Evolutionary conservation across 1,139 yeast genomes (phyloP), one percentile per base, ranked within the genome.

Genomic region (Suhomyces kunorum): DNA sequence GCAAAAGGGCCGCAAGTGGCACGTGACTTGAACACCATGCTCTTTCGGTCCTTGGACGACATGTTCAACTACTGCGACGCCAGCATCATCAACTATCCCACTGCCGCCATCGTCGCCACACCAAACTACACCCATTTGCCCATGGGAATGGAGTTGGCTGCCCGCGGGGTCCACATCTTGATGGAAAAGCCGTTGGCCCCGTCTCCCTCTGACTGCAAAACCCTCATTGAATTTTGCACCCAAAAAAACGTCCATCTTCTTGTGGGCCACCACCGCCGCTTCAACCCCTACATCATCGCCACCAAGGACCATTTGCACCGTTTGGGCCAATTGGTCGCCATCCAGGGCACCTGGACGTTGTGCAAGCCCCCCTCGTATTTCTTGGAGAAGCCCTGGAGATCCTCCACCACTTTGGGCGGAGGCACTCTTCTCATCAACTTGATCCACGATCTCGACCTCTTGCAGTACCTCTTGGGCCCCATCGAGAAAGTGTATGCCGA

Each of bases 131-230:
- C 74, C 1, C 75, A 69, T 49, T 59, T 68, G 5, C 49, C 55
- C 15, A 50, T 71, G 34, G 63, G 71, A 9, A 51, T 61, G 22
- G 55, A 60, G 38, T 58, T 71, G 46, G 73, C 74, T 6, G 43
- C 57, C 6, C 47, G 58, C 28, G 70, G 72, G 0, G 62, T 71
- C 25, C 62, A 71, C 42, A 50, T 71, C 23, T 54, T 71, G 43
- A 63, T 71, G 42, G 75, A 71, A 45, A 71, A 71, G 40, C 76
- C 76, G 1, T 56, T 71, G 40, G 65, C 71, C n/a, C 62, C 73
- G 3, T 53, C 55, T 9, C 63, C 71, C 2, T 55, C 55, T 28
- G 74, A 68, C 22, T 66, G 71, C 32, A 56, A 60, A 44, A 58
- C 66, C 7, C 50, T 69, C 32, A 61, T 63, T 28, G 59, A 58